phyloP scores from a whole-genome alignment of 148 eudicot genomes.

The Spergularia bocconei region DNA sequence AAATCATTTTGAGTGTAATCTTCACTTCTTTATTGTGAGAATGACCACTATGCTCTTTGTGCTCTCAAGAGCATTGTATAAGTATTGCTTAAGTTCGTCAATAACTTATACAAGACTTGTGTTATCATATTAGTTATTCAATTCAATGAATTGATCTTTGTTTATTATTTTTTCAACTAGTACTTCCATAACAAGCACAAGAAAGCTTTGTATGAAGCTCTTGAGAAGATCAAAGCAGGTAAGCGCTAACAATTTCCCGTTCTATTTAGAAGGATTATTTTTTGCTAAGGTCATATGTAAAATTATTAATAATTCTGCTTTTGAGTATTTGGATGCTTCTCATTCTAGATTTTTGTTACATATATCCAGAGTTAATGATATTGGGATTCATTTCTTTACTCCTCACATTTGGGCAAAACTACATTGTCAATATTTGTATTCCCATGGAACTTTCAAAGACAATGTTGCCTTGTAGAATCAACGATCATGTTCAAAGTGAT shows the following conservation, averaged over 20 bases:
- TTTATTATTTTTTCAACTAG: slow-evolving; percentile 33
- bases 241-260: slow-evolving; percentile 2
- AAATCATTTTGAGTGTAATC: too few relatives aligned
- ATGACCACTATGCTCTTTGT: too few relatives aligned
- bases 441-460: slow-evolving; percentile 40
- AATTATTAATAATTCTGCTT: too few relatives aligned
- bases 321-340: too few relatives aligned
- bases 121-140: too few relatives aligned
- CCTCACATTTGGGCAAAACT: slow-evolving; percentile 74
- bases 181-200: slow-evolving; percentile 46
- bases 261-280: too few relatives aligned
- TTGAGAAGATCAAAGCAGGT: slow-evolving; percentile 84
- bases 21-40: too few relatives aligned
- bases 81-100: too few relatives aligned
- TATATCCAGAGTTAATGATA: slow-evolving; percentile 82
- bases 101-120: not conserved
- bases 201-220: slow-evolving; percentile 63
- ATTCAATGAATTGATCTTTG: not conserved
- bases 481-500: not conserved
- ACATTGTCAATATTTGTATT: slow-evolving; percentile 58
- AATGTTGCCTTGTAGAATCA: slow-evolving; percentile 66
- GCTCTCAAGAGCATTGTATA: too few relatives aligned
- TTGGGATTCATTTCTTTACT: slow-evolving; percentile 87
- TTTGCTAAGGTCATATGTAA: too few relatives aligned
- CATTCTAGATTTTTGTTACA: not conserved